These are phyloP conservation scores for Macrolepiota albuminosa DNA, from an alignment of 768 basidiomycete genomes.

Conservation along the genomic window DNA sequence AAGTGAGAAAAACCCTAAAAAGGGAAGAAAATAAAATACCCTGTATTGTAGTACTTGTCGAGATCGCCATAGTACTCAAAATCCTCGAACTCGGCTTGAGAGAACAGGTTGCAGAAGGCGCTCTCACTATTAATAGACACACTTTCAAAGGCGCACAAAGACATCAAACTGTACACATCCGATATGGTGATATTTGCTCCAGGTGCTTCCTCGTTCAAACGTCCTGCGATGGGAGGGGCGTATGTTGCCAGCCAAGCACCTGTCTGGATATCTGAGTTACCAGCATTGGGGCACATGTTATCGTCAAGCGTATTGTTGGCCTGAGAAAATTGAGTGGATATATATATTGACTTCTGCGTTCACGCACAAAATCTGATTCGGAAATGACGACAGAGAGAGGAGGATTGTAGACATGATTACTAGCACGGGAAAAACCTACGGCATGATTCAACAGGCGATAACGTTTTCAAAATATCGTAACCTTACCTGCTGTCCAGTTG, in stretches of 20 bases:
- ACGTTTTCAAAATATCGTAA: not conserved
- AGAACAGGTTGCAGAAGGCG: slow-evolving; percentile 74
- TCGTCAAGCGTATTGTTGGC: slow-evolving; percentile 67
- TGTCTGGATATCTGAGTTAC: slow-evolving; percentile 38
- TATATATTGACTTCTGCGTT: not conserved
- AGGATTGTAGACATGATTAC: slow-evolving; percentile 39
- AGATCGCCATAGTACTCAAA: slow-evolving; percentile 73
- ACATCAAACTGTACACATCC: slow-evolving; percentile 60
- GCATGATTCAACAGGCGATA: not conserved
- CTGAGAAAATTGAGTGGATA: not conserved
- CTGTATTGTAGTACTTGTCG: slow-evolving; percentile 74
- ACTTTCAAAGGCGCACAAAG: slow-evolving; percentile 81
- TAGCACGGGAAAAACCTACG: slow-evolving; percentile 59
- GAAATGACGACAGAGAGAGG: slow-evolving; percentile 51
- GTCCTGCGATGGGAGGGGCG: slow-evolving; percentile 47
- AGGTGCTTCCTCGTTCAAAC: slow-evolving; percentile 57
- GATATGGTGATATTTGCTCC: slow-evolving; percentile 51
- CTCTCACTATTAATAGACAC: slow-evolving; percentile 45
- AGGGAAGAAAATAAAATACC: slow-evolving; percentile 35
- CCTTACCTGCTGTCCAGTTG: slow-evolving; percentile 65
- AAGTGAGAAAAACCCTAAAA: not conserved
- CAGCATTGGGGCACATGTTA: slow-evolving; percentile 56
- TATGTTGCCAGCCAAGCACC: slow-evolving; percentile 53
- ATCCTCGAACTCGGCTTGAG: slow-evolving; percentile 51
- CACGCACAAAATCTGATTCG: slow-evolving; percentile 49